Evolutionary conservation across 192 early-diverging fungal species (phyloP).

Genomic region (Linnemannia zychae): DNA sequence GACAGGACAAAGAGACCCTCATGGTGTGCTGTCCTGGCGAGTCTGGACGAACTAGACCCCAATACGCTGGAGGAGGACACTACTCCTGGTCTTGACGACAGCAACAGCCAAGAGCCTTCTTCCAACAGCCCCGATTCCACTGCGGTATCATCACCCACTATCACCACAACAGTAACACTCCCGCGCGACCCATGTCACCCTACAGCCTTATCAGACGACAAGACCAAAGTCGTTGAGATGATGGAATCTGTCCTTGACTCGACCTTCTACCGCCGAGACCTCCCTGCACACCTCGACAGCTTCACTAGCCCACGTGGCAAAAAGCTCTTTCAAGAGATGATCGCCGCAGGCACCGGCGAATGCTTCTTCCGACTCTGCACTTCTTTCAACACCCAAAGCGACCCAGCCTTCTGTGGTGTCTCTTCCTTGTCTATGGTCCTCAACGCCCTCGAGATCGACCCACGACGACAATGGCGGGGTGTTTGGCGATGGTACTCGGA

Average conservation of each 20-base stretch:
- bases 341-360: constrained; percentile 81
- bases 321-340: constrained; percentile 80
- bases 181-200: not conserved
- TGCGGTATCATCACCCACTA: not conserved
- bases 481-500: constrained; percentile 80
- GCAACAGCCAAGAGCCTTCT: not conserved
- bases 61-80: not conserved
- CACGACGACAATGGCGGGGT: constrained; percentile 88
- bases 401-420: constrained; percentile 91
- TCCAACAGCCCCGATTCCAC: not conserved
- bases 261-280: constrained; percentile 70
- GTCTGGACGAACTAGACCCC: constrained; percentile 5
- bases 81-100: not conserved
- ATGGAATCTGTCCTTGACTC: constrained; percentile 47
- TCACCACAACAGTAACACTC: not conserved
- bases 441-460: constrained; percentile 93
- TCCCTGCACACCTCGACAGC: constrained; percentile 74
- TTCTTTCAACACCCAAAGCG: constrained; percentile 91
- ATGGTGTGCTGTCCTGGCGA: constrained; percentile 15
- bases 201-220: not conserved
- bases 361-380: constrained; percentile 88
- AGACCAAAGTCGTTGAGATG: constrained; percentile 35
- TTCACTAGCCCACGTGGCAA: constrained; percentile 84
- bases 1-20: constrained; percentile 26
- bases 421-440: constrained; percentile 93